phyloP scores from a whole-genome alignment of 2,329 filamentous ascomycete genomes.

The Colletotrichum aenigma region DNA sequence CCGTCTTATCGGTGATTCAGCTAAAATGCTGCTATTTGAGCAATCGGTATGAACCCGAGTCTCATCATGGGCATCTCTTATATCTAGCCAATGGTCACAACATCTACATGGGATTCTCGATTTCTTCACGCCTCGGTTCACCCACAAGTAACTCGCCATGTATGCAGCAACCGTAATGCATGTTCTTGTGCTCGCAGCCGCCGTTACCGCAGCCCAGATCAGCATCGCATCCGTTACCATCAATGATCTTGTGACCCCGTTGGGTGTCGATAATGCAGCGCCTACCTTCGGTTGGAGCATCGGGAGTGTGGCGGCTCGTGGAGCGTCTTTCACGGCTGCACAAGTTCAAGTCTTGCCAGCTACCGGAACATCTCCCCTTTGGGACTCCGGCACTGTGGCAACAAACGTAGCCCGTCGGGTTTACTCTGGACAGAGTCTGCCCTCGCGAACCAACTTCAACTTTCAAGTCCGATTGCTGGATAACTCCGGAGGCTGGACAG shows the following conservation, averaged over 20 bases:
- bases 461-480: background rate
- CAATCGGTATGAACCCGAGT: background rate
- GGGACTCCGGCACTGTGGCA: background rate
- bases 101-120: accelerated
- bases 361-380: background rate
- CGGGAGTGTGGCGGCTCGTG: background rate
- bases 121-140: background rate
- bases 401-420: background rate
- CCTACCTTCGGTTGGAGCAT: background rate
- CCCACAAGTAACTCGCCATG: background rate
- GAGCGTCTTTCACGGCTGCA: background rate
- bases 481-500: background rate
- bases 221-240: background rate
- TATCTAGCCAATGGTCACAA: background rate
- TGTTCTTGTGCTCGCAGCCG: background rate
- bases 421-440: background rate
- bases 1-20: accelerated
- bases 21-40: background rate
- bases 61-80: background rate
- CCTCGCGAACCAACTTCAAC: background rate
- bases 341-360: background rate
- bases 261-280: background rate
- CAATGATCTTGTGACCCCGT: background rate
- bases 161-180: background rate
- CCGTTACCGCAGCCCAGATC: background rate